These are phyloP conservation scores for Leptographium lundbergii DNA, from an alignment of 2,329 filamentous ascomycete genomes.

Conservation along the genomic window DNA sequence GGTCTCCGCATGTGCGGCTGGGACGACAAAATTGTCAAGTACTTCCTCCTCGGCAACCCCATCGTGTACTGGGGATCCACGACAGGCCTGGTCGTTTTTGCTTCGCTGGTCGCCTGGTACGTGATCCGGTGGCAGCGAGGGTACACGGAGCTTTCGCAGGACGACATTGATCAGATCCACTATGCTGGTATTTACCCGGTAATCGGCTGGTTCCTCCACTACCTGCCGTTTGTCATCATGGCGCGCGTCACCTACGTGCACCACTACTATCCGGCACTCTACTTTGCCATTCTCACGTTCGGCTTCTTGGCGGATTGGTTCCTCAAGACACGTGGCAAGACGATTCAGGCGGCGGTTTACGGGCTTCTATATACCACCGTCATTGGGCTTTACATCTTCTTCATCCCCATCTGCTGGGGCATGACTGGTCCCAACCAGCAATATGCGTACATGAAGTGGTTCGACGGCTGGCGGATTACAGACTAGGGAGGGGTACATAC, in stretches of 20 bases:
- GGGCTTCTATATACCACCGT: conserved; percentile 58
- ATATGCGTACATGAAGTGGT: conserved; percentile 91
- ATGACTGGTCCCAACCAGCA: conserved; percentile 78
- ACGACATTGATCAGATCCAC: conserved; percentile 86
- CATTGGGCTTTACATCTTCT: conserved; percentile 75
- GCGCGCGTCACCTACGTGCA: conserved; percentile 98
- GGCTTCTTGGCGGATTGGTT: conserved; percentile 86
- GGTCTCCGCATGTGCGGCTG: conserved; percentile 97
- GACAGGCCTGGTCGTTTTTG: conserved; percentile 60
- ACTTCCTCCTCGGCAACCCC: conserved; percentile 96
- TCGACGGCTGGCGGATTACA: conserved; percentile 72
- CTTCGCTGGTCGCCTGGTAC: conserved; percentile 67
- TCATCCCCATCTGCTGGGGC: conserved; percentile 90
- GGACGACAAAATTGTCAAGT: conserved; percentile 92
- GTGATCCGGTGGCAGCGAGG: conserved; percentile 91
- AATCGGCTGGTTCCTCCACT: conserved; percentile 92
- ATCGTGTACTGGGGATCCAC: conserved; percentile 94
- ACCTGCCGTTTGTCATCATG: conserved; percentile 93
- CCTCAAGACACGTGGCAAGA: conserved; percentile 51
- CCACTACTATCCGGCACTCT: conserved; percentile 96
- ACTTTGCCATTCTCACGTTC: conserved; percentile 84
- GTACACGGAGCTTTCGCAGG: conserved; percentile 65
- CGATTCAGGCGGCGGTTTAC: conserved; percentile 57
- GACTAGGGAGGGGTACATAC: conserved; percentile 31
- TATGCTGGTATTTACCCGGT: conserved; percentile 86